Evolutionary conservation across 768 basidiomycete genomes (phyloP).

Genomic region (Lanmaoa rubissima): DNA sequence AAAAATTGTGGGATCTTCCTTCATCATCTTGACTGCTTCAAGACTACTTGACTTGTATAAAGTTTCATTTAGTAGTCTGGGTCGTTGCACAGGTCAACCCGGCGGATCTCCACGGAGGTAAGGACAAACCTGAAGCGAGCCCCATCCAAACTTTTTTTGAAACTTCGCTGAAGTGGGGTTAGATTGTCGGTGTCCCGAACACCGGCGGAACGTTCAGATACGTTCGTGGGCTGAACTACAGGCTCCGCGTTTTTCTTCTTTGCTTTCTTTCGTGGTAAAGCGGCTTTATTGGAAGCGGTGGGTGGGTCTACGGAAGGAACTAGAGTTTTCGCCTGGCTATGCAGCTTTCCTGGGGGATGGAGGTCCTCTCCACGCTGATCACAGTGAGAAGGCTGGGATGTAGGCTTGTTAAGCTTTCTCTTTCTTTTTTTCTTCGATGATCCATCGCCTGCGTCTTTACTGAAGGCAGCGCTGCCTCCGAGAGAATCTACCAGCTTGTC

Average conservation of each 20-base stretch:
- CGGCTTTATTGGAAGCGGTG: background rate
- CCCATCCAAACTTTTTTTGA: slow-evolving; percentile 80
- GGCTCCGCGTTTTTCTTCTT: slow-evolving; percentile 21
- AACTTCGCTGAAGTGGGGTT: slow-evolving; percentile 70
- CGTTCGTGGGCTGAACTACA: slow-evolving; percentile 21
- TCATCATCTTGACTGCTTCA: slow-evolving; percentile 79
- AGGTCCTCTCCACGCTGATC: slow-evolving; percentile 4
- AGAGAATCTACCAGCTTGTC: slow-evolving; percentile 60
- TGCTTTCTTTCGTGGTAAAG: slow-evolving; percentile 12
- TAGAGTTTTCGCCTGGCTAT: slow-evolving; percentile 7
- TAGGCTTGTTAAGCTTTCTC: background rate
- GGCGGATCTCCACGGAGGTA: background rate
- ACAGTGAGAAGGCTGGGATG: slow-evolving; percentile 3
- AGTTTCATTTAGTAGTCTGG: slow-evolving; percentile 86
- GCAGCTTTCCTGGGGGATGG: slow-evolving; percentile 1
- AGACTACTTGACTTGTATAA: slow-evolving; percentile 85
- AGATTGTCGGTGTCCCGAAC: slow-evolving; percentile 34
- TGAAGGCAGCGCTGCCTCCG: slow-evolving; percentile 34
- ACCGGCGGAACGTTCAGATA: slow-evolving; percentile 13
- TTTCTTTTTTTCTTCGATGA: slow-evolving; percentile 23
- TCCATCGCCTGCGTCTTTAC: slow-evolving; percentile 22
- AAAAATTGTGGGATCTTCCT: slow-evolving; percentile 75
- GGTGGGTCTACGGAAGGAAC: slow-evolving; percentile 10
- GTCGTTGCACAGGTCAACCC: slow-evolving; percentile 6
- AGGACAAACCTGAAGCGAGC: slow-evolving; percentile 75